Evolutionary conservation across 2,329 filamentous ascomycete species (phyloP), one percentile per base, ranked within the genome.

Genomic region (Amauroascus niger): DNA sequence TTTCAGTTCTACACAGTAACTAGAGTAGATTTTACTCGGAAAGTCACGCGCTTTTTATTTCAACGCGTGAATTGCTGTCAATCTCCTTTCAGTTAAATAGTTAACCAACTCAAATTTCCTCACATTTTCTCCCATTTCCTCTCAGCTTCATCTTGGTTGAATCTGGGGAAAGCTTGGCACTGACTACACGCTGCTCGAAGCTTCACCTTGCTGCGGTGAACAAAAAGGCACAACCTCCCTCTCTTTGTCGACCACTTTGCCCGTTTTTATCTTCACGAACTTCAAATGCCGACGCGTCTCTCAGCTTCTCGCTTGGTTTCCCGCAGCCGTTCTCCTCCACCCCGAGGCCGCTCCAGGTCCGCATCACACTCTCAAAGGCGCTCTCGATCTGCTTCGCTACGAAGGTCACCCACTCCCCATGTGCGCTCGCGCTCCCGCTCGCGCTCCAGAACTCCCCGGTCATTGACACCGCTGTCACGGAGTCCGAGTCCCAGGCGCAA

Each of bases 391-490:
- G 33, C 62, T 7, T 60, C 60, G 45, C 61, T 61, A 45, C 61
- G 60, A 18, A 64, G 61, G 28, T 69, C 68, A 53, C 63, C 64
- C 41, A 57, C 58, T 50, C 61, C 58, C 50, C 30, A 55, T 56
- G 49, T 52, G 5, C 59, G 58, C 54, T 60, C 61, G 6, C 59
- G 58, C 50, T 58, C 61, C 13, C 59, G 58, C 54, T 60, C 61
- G 6, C 59, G 58, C 50, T 58, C 61, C 13, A 50, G 44, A 48
- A 43, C 45, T 14, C 49, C 49, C 28, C 54, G 30, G 33, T 48
- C 52, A 16, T 26, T 20, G 11, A 44, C 52, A 20, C 46, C 45
- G 30, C 43, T 46, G 7, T 45, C 47, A 9, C 51, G 51, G 16
- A 48, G 51, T 18, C 43, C 44, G 7, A 57, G 52, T 18, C 49